Evolutionary conservation across 208 protist species (phyloP).

Genomic region (Leishmania guyanensis): DNA sequence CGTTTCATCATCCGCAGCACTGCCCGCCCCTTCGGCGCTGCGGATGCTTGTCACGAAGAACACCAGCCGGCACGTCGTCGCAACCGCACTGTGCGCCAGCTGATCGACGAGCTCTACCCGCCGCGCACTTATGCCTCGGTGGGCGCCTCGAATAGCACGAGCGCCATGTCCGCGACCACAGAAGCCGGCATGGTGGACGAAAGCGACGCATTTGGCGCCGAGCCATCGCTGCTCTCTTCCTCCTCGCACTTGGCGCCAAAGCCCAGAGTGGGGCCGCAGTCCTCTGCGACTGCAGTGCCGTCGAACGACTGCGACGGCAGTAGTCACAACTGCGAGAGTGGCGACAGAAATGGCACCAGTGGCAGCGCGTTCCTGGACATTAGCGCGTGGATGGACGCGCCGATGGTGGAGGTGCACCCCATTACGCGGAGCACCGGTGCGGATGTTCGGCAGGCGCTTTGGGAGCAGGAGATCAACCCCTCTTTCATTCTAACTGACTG

Average conservation of each 20-base stretch:
- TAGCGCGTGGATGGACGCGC: constrained; percentile 27
- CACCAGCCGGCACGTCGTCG: constrained; percentile 16
- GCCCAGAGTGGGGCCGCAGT: background rate
- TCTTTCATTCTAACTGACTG: constrained; percentile 59
- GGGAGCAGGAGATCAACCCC: constrained; percentile 76
- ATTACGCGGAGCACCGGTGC: constrained; percentile 76
- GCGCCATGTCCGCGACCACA: background rate
- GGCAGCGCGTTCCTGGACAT: background rate
- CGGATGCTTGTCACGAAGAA: constrained; percentile 11
- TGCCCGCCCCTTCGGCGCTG: constrained; percentile 10
- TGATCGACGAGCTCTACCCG: constrained; percentile 82
- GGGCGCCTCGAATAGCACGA: background rate
- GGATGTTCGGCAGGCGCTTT: constrained; percentile 86
- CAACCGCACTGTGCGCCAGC: constrained; percentile 66
- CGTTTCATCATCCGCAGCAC: background rate
- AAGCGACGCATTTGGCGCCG: background rate
- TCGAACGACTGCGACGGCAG: background rate
- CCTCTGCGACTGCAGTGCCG: background rate
- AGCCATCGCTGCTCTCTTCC: background rate
- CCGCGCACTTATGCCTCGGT: constrained; percentile 24
- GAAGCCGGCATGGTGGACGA: constrained; percentile 8
- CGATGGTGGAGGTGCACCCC: constrained; percentile 84
- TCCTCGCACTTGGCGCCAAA: background rate
- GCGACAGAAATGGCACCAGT: background rate
- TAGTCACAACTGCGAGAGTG: background rate